Evolutionary conservation across 169 alveolate species (phyloP).

Genomic region (Plasmodium gonderi): DNA sequence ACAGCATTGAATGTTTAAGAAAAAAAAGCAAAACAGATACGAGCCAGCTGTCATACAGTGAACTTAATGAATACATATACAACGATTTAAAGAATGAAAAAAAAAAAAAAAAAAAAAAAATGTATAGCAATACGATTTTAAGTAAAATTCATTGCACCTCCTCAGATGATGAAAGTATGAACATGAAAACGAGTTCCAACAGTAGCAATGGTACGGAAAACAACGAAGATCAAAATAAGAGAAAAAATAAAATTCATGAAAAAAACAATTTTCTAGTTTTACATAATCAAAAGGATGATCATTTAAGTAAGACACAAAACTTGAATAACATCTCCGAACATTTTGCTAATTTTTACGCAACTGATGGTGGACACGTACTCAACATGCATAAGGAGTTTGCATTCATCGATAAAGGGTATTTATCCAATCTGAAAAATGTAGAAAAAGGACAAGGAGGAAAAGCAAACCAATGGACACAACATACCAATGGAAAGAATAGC

Average conservation of each 20-base stretch:
- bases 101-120: not conserved
- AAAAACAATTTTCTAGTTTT: not conserved
- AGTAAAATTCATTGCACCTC: not conserved
- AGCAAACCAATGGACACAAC: not conserved
- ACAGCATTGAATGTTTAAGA: slow-evolving; percentile 13
- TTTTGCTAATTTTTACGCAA: not conserved
- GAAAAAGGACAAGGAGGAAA: not conserved
- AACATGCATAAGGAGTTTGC: not conserved
- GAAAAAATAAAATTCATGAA: not conserved
- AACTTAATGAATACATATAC: slow-evolving; percentile 21
- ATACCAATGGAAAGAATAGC: not conserved
- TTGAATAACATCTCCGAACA: not conserved
- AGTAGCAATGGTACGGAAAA: not conserved
- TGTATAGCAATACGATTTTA: not conserved
- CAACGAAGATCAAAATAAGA: not conserved
- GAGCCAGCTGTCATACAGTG: slow-evolving; percentile 2
- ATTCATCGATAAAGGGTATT: not conserved
- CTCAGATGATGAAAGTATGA: not conserved
- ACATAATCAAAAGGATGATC: not conserved
- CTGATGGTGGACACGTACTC: not conserved
- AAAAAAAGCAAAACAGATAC: slow-evolving; percentile 2
- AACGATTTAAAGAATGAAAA: slow-evolving; percentile 18
- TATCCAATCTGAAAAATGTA: not conserved
- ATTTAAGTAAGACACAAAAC: not conserved
- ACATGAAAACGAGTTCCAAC: not conserved